Evolutionary conservation across 225 moss, liverwort and hornwort genomes (phyloP).

Genomic region (Anthoceros angustus): DNA sequence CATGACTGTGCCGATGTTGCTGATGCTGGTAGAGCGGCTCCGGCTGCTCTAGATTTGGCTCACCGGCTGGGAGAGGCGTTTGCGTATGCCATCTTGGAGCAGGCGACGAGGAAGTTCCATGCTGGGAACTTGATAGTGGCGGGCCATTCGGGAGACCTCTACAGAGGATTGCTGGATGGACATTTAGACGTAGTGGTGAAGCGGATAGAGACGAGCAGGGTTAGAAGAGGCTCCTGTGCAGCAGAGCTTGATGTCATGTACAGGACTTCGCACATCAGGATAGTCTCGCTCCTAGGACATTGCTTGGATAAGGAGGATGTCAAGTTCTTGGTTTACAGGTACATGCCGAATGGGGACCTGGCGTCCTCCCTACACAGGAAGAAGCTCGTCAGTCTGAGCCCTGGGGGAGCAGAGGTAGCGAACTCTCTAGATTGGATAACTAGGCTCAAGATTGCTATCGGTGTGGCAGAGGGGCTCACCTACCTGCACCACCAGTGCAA

Average conservation of each 20-base stretch:
- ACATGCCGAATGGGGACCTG: slow-evolving; percentile 42
- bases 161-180: slow-evolving; percentile 49
- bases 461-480: neutral
- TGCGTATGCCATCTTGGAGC: slow-evolving; percentile 50
- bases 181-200: slow-evolving; percentile 62
- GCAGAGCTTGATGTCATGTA: slow-evolving; percentile 40
- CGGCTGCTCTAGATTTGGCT: neutral
- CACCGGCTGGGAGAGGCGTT: slow-evolving; percentile 40
- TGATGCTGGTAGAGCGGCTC: neutral
- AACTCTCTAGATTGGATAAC: slow-evolving; percentile 5
- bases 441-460: neutral
- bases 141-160: slow-evolving; percentile 83
- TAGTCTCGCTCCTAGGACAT: slow-evolving; percentile 38
- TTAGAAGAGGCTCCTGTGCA: slow-evolving; percentile 40
- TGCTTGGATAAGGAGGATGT: slow-evolving; percentile 24
- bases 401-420: slow-evolving; percentile 22
- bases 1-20: neutral
- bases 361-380: slow-evolving; percentile 26
- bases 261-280: slow-evolving; percentile 27
- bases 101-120: slow-evolving; percentile 53
- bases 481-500: neutral
- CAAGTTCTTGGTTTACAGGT: slow-evolving; percentile 36
- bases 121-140: slow-evolving; percentile 55
- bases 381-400: slow-evolving; percentile 11
- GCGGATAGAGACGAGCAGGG: slow-evolving; percentile 52